Evolutionary conservation across 805 yeast genomes (phyloP).

Genomic region (Saccharomycopsis babjevae): DNA sequence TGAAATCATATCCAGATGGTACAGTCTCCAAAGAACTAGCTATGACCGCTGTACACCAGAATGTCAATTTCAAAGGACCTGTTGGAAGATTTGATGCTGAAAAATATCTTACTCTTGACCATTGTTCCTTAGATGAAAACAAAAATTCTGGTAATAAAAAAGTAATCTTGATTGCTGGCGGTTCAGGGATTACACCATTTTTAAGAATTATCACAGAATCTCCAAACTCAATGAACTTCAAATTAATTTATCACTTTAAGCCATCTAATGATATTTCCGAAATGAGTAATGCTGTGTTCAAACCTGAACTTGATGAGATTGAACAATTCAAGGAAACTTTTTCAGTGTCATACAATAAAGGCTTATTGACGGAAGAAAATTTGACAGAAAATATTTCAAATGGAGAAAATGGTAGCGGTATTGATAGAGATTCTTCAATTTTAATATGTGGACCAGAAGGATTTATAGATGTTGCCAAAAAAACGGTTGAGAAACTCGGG

Average conservation of each 20-base stretch:
- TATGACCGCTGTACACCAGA: slow-evolving; percentile 49
- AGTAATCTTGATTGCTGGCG: slow-evolving; percentile 70
- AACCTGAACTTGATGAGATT: slow-evolving; percentile 63
- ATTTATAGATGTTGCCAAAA: slow-evolving; percentile 46
- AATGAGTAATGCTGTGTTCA: slow-evolving; percentile 32
- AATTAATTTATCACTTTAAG: slow-evolving; percentile 62
- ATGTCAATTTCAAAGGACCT: slow-evolving; percentile 68
- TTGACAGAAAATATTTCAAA: slow-evolving; percentile 4
- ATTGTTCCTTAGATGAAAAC: slow-evolving; percentile 24
- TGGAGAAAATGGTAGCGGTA: not conserved
- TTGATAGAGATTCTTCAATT: slow-evolving; percentile 37
- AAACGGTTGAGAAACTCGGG: slow-evolving; percentile 47
- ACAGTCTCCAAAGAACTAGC: slow-evolving; percentile 61
- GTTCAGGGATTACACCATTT: slow-evolving; percentile 86
- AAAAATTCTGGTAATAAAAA: slow-evolving; percentile 46
- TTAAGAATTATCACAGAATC: slow-evolving; percentile 66
- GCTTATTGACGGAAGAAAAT: slow-evolving; percentile 46
- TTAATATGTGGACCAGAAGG: slow-evolving; percentile 69
- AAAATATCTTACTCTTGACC: slow-evolving; percentile 20
- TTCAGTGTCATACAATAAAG: slow-evolving; percentile 48
- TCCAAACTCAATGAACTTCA: slow-evolving; percentile 56
- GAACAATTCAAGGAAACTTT: slow-evolving; percentile 53
- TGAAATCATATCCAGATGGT: slow-evolving; percentile 68
- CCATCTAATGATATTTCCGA: slow-evolving; percentile 55
- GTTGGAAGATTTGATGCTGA: slow-evolving; percentile 59